Percentiles rank a stretch among this genome's conserved stretches.
Evolutionary conservation across 1,284 basidiomycete genomes (phyloP).

Genomic region (Puccinia novopanici): DNA sequence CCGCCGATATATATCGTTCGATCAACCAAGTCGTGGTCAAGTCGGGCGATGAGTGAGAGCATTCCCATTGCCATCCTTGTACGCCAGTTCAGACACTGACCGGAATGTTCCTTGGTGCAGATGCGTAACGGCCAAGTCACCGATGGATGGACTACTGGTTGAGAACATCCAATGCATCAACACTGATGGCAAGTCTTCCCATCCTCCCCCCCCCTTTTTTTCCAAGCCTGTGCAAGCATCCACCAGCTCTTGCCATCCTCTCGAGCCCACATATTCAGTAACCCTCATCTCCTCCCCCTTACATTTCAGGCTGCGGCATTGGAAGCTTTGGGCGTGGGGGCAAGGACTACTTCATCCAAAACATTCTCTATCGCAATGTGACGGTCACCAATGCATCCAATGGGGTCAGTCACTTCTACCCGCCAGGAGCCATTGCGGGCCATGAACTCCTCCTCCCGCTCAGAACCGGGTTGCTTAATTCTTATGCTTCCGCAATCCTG

Average conservation of each 20-base stretch:
- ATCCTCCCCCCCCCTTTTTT: too few species aligned
- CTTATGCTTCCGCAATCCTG: too few species aligned
- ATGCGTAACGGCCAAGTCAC: slow-evolving; percentile 41
- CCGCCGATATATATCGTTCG: too few species aligned
- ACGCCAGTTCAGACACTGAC: not conserved
- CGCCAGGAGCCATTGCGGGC: too few species aligned
- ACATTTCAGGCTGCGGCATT: slow-evolving; percentile 29
- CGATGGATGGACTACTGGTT: slow-evolving; percentile 28
- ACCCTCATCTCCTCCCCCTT: not conserved
- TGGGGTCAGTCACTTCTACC: slow-evolving; percentile 34
- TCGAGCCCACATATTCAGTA: too few species aligned
- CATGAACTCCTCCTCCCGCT: too few species aligned
- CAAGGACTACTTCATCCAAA: slow-evolving; percentile 23
- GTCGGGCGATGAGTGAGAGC: slow-evolving; percentile 37
- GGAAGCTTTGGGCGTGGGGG: slow-evolving; percentile 27
- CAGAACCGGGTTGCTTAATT: too few species aligned
- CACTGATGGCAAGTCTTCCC: slow-evolving; percentile 19
- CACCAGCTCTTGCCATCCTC: too few species aligned
- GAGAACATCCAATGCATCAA: slow-evolving; percentile 17
- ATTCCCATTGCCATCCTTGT: not conserved
- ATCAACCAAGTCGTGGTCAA: slow-evolving; percentile 35
- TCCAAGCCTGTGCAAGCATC: too few species aligned
- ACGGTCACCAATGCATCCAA: slow-evolving; percentile 34
- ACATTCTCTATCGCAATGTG: slow-evolving; percentile 31
- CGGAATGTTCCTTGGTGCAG: not conserved